Percentiles rank a stretch among this genome's conserved stretches.
Evolutionary conservation across 306 rosid genomes (phyloP).

Genomic region (Acacia melanoxylon): DNA sequence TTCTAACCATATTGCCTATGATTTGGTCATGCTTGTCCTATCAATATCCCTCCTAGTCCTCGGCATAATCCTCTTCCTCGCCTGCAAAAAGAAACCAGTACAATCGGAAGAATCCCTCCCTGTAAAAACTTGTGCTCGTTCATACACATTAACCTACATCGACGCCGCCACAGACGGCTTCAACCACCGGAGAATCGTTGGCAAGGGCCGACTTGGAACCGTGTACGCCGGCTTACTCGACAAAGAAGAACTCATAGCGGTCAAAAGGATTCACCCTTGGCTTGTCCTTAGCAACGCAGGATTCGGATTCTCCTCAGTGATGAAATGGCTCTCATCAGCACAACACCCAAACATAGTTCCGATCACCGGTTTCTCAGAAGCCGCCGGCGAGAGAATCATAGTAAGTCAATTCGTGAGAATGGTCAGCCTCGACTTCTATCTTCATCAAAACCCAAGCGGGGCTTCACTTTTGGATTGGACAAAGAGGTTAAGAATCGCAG

Average conservation of each 20-base stretch:
- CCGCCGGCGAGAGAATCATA: conserved; percentile 82
- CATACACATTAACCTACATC: conserved; percentile 52
- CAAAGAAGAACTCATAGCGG: conserved; percentile 50
- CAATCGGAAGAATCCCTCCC: conserved; percentile 55
- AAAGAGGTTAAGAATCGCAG: conserved; percentile 63
- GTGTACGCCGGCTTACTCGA: conserved; percentile 66
- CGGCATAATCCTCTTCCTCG: conserved; percentile 37
- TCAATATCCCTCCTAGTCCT: conserved; percentile 55
- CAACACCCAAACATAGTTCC: conserved; percentile 80
- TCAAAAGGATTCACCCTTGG: conserved; percentile 68
- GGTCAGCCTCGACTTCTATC: conserved; percentile 57
- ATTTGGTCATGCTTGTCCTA: conserved; percentile 43
- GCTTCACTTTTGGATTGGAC: conserved; percentile 59
- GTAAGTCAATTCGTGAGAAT: conserved; percentile 63
- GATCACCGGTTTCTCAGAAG: conserved; percentile 80
- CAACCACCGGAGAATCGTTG: conserved; percentile 62
- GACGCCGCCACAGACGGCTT: conserved; percentile 82
- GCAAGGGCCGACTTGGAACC: conserved; percentile 77
- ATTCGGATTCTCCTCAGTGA: conserved; percentile 58
- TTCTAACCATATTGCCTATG: conserved; percentile 45
- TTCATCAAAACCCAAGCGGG: conserved; percentile 70
- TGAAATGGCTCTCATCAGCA: conserved; percentile 65
- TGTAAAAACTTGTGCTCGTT: conserved; percentile 44
- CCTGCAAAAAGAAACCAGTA: conserved; percentile 59
- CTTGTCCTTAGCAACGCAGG: conserved; percentile 81